Evolutionary conservation across 2,329 filamentous ascomycete genomes (phyloP), one percentile per base, ranked within the genome.

Genomic region (Pseudogymnoascus sp.): DNA sequence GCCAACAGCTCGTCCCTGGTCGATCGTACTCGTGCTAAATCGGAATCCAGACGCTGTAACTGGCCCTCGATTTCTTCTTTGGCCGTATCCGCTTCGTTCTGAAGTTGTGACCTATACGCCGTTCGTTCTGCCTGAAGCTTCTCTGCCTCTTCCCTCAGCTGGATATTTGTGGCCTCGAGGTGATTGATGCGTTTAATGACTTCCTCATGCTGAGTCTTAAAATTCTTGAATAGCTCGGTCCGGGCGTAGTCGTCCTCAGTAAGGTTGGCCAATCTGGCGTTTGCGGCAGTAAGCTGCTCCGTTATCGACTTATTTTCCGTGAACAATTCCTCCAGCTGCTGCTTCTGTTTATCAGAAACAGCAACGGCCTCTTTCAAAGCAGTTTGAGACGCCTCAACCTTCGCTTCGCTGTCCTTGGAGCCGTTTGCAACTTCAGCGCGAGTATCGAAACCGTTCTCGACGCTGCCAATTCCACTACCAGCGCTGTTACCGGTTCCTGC

Each of bases 231-330:
- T 2, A 96, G 82, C 69, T 97, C 92, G 4, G 92, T 96, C 62
- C 91, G 87, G 40, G 92, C 87, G 72, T 95, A 97, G 69, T 99
- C 94, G 65, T 99, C 94, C 69, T 99, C 94, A 0, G 89, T 88
- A 48, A 92, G 78, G 61, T 84, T 87, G 12, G 90, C 86, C 58
- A 89, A 80, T 72, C 87, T 81, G 13, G 78, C 76, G 69, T 81
- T 92, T 35, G 93, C 77, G 4, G 86, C 82, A 15, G 90, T 92
- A 45, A 97, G 84, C 70, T 97, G 90, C 65, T 92, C 87, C 35
- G 89, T 84, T 42, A 92, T 72, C 18, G 79, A 79, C 69, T 87
- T 87, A 68, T 91, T 90, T 68, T 97, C 91, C 1, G 83, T 79
- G 66, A 95, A 83, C 25, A 94, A 79, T 62, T 87, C 82, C 60